phyloP scores from a whole-genome alignment of 352 stramenopile genomes.

The Phytophthora tentaculata region DNA sequence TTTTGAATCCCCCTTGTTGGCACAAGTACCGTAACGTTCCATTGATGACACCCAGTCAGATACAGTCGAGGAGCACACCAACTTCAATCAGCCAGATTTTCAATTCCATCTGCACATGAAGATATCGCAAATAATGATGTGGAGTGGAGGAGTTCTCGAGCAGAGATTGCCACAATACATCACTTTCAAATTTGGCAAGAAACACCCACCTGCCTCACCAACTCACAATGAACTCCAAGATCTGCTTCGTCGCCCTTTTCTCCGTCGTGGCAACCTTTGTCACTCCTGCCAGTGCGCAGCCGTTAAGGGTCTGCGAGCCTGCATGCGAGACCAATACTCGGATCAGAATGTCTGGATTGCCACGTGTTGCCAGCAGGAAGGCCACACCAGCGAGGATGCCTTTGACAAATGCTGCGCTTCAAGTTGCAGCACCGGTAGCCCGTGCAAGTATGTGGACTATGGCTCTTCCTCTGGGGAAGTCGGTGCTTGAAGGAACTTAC shows the following conservation, averaged over 20 bases:
- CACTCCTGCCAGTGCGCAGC: neutral
- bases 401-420: neutral
- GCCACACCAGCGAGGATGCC: neutral
- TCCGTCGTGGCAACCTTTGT: neutral
- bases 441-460: too few species aligned
- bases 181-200: neutral
- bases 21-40: too few species aligned
- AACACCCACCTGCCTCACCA: neutral
- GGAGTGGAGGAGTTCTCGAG: too few species aligned
- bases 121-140: too few species aligned
- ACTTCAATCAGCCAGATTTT: too few species aligned
- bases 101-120: too few species aligned
- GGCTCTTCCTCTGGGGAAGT: too few species aligned
- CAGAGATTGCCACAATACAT: neutral
- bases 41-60: too few species aligned
- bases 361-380: neutral
- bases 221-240: neutral
- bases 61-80: too few species aligned
- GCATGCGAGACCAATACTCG: neutral
- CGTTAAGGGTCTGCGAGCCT: neutral
- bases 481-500: too few species aligned
- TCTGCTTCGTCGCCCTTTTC: neutral
- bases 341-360: neutral
- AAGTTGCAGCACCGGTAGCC: neutral
- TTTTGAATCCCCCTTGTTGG: too few species aligned